A percentile compares a stretch with the other conserved stretches of the same genome.
Conservation (phyloP, 352 stramenopile genomes). For the Phytophthora citricola region DNA sequence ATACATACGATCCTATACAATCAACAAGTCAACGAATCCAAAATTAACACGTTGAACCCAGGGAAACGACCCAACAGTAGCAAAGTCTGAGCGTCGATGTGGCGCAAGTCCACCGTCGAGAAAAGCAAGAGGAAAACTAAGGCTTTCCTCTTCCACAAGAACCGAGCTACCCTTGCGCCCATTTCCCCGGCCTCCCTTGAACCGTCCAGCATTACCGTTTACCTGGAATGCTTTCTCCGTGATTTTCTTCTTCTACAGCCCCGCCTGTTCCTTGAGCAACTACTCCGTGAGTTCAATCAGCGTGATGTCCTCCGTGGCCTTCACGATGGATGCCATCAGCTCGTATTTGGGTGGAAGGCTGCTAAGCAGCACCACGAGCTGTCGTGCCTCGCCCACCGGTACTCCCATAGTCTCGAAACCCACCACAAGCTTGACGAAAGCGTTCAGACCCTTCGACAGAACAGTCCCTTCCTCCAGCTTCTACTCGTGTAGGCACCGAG, state of each 20-base stretch:
- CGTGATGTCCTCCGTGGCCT: neutral
- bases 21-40: too few relatives aligned
- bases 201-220: slow-evolving; percentile 1
- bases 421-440: neutral
- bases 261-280: neutral
- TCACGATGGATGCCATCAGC: neutral
- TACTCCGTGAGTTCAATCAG: neutral
- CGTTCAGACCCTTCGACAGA: neutral
- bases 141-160: too few relatives aligned
- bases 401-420: neutral
- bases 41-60: too few relatives aligned
- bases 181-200: neutral
- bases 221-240: slow-evolving; percentile 8
- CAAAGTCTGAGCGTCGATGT: too few relatives aligned
- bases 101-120: too few relatives aligned
- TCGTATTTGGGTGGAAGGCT: neutral
- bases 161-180: neutral
- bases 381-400: neutral
- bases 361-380: neutral
- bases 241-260: slow-evolving; percentile 1
- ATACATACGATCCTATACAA: too few relatives aligned
- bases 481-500: neutral
- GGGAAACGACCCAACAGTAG: too few relatives aligned
- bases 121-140: too few relatives aligned
- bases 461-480: neutral